Evolutionary conservation across 2,329 filamentous ascomycete species (phyloP).

Genomic region (Verticillium dahliae): DNA sequence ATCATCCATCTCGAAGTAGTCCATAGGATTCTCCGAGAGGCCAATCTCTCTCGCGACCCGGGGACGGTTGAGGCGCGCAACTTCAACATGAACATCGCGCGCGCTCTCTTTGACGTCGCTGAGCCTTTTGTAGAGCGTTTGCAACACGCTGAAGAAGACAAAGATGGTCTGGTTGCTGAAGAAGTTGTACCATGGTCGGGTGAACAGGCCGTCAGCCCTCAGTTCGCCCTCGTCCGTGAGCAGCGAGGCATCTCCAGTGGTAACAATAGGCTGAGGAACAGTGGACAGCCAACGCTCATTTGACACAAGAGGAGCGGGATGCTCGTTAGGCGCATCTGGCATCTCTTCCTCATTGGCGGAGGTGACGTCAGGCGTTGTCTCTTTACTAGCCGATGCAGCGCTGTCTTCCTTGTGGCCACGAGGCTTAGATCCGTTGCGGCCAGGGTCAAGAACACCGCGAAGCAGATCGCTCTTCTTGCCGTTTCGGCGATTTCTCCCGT

Average conservation of each 20-base stretch:
- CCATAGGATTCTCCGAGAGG: constrained; percentile 70
- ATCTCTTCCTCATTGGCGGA: constrained; percentile 74
- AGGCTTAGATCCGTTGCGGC: constrained; percentile 62
- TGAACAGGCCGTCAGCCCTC: constrained; percentile 75
- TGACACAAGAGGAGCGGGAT: constrained; percentile 52
- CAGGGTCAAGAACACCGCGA: constrained; percentile 76
- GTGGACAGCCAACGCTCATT: constrained; percentile 61
- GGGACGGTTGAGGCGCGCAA: constrained; percentile 63
- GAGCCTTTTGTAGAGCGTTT: constrained; percentile 82
- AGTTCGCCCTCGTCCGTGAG: constrained; percentile 55
- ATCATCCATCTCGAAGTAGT: constrained; percentile 65
- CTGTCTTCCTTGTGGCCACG: constrained; percentile 75
- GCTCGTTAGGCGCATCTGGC: constrained; percentile 53
- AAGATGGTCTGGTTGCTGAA: constrained; percentile 89
- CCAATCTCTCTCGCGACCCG: constrained; percentile 82
- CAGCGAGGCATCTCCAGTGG: constrained; percentile 46
- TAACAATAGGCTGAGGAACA: constrained; percentile 49
- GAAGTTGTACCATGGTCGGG: constrained; percentile 76
- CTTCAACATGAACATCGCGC: constrained; percentile 64
- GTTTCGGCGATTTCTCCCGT: constrained; percentile 61
- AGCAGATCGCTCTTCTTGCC: constrained; percentile 76
- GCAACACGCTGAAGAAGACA: constrained; percentile 90
- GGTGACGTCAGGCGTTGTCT: constrained; percentile 79
- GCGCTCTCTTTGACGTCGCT: constrained; percentile 77
- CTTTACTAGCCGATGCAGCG: constrained; percentile 71